These are phyloP conservation scores for Bruguiera parviflora DNA, from an alignment of 345 rosid genomes.

Conservation along the genomic window DNA sequence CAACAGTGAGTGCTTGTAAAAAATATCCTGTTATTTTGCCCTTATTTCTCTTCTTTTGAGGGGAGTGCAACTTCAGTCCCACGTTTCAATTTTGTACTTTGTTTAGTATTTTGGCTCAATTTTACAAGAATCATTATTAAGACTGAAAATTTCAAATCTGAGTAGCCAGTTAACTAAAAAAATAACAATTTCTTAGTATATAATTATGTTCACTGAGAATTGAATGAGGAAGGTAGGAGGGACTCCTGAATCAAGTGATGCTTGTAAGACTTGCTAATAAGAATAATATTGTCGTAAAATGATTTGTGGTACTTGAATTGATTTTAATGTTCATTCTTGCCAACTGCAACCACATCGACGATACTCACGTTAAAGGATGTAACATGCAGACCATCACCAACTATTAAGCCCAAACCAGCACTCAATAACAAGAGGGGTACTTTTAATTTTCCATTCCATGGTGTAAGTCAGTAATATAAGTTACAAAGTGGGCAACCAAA, in stretches of 20 bases:
- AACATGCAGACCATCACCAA: constrained; percentile 25
- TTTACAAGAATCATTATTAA: not conserved
- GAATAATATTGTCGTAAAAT: not conserved
- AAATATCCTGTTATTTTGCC: constrained; percentile 9
- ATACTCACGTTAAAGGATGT: not conserved
- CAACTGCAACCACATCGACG: no score
- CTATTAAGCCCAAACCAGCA: constrained; percentile 27
- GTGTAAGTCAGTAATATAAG: not conserved
- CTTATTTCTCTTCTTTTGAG: not conserved
- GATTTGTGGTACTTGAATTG: not conserved
- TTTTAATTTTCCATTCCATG: not conserved
- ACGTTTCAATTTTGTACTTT: not conserved
- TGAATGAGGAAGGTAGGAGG: no score
- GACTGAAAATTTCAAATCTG: not conserved
- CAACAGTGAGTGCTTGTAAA: constrained; percentile 8
- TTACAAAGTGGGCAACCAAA: not conserved
- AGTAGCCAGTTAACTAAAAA: no score
- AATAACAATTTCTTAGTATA: no score
- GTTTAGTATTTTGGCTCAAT: constrained; percentile 33
- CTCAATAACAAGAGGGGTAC: not conserved
- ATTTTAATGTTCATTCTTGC: not conserved
- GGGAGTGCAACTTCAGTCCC: constrained; percentile 5
- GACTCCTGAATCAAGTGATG: no score
- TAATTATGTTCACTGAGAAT: no score
- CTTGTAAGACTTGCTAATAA: no score